Evolutionary conservation across 768 basidiomycete genomes (phyloP), one percentile per base, ranked within the genome.

Genomic region (Mycena floridula): DNA sequence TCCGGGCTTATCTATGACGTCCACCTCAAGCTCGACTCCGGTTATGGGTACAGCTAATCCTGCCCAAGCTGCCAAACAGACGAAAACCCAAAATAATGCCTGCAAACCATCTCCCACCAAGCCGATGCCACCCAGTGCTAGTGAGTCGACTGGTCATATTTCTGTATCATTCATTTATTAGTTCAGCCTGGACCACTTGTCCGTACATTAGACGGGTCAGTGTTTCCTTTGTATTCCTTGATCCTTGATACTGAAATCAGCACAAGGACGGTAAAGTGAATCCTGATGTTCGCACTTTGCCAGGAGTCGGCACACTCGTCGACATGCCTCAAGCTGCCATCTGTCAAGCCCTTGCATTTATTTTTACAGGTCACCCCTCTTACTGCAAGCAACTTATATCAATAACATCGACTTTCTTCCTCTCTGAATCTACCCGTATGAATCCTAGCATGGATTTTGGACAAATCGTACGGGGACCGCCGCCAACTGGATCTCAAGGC

Each of bases 201-300:
- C 64, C 66, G 2, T 80, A 79, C 50, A 59, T 65, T n/a, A 57
- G 60, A 12, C 67, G 63, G 4, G n/a, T n/a, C n/a, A n/a, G n/a
- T n/a, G n/a, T n/a, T n/a, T n/a, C n/a, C n/a, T n/a, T n/a, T n/a
- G n/a, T n/a, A n/a, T n/a, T n/a, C n/a, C n/a, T n/a, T n/a, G n/a
- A n/a, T n/a, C n/a, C n/a, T n/a, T n/a, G n/a, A n/a, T n/a, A n/a
- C n/a, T n/a, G n/a, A n/a, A n/a, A n/a, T n/a, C n/a, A n/a, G n/a
- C n/a, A n/a, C n/a, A n/a, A n/a, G n/a, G 79, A 81, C 50, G 79
- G 79, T 20, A 51, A 68, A 48, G 70, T 77, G 28, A 79, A 81
- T 52, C 76, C 77, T 13, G 79, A 80, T 54, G 73, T 74, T 11
- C 64, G 68, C 43, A 60, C 55, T 4, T 58, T 79, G n/a, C 56